Base-by-base conservation (phyloP, 495 filamentous ascomycete genomes). In the Lophiotrema nucula region DNA sequence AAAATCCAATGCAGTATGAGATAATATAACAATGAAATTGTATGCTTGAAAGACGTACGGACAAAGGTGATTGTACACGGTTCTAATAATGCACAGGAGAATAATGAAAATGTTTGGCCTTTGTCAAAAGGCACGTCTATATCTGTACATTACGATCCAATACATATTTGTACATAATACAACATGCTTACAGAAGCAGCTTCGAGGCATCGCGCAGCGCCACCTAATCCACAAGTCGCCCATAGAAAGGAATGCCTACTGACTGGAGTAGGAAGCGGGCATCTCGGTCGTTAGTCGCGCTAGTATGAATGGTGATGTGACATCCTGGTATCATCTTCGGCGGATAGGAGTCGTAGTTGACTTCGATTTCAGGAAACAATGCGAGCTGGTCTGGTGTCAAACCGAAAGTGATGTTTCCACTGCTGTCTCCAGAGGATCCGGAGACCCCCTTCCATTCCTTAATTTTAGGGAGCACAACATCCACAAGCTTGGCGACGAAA, bases 311-410 rank as follows among this genome's bases (percentile, higher is more conserved):
- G 28, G 85, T 88, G 51, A 98, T 81, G 62, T 95, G 83, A 72
- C 88, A 88, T 67, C 90, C 91, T 4, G 93, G 90, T 45, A 98
- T 88, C 92, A 96, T 92, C 76, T 88, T 90, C 22, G 88, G 81
- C 19, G 90, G 90, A 69, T 95, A 95, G 91, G 82, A 79, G 73
- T 91, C 87, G 69, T 90, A 92, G 73, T 95, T 95, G 39, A 87
- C 80, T 71, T 96, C 91, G 49, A 97, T 80, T 75, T 98, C 93
- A 0, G 95, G 95, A 73, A 97, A 97, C 47, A 88, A 67, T 51
- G 84, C 82, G 49, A 96, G 81, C 37, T 81, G 78, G 57, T 90
- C 86, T 28, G 83, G 76, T 4, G 71, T 74, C 58, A 97, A 75
- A 56, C 92, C 92, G 70, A 86, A 96, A 23, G 76, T 78, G 50